Conservation (phyloP, 805 yeast species). For the Ogataea pignaliae region DNA sequence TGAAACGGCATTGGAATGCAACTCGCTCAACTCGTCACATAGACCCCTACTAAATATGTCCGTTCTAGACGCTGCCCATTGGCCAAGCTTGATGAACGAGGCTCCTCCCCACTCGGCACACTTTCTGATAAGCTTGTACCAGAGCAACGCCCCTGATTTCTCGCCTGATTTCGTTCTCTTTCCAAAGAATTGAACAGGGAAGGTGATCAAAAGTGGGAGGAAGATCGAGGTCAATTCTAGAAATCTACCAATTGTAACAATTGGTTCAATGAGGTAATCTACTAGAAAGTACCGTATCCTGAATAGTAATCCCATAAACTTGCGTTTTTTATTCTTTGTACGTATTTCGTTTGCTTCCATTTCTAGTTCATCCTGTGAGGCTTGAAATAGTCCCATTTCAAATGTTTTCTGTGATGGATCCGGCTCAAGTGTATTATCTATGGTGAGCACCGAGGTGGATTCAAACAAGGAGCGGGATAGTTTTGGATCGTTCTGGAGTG, state of each 20-base stretch:
- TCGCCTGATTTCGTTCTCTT: slow-evolving; percentile 35
- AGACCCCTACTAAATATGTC: slow-evolving; percentile 81
- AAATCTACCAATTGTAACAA: slow-evolving; percentile 64
- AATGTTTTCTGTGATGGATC: slow-evolving; percentile 55
- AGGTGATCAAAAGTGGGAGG: slow-evolving; percentile 57
- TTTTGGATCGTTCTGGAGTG: slow-evolving; percentile 12
- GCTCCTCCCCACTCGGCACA: slow-evolving; percentile 87
- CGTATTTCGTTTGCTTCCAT: slow-evolving; percentile 35
- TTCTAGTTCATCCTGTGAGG: slow-evolving; percentile 55
- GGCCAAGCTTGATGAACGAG: slow-evolving; percentile 86
- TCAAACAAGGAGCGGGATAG: slow-evolving; percentile 13
- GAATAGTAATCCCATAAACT: slow-evolving; percentile 30
- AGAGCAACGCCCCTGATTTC: slow-evolving; percentile 58
- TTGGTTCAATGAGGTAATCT: slow-evolving; percentile 65
- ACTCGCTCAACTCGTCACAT: slow-evolving; percentile 68
- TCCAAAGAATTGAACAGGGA: slow-evolving; percentile 65
- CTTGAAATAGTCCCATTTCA: slow-evolving; percentile 58
- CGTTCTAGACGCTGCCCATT: slow-evolving; percentile 98
- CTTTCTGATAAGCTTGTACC: slow-evolving; percentile 65
- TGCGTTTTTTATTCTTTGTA: slow-evolving; percentile 15
- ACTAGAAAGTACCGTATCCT: slow-evolving; percentile 38
- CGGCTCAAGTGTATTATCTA: slow-evolving; percentile 37
- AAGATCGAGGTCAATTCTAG: slow-evolving; percentile 62
- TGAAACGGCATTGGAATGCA: slow-evolving; percentile 79
- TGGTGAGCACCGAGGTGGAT: slow-evolving; percentile 13